Evolutionary conservation across 345 rosid species (phyloP).

Genomic region (Citrus glauca): DNA sequence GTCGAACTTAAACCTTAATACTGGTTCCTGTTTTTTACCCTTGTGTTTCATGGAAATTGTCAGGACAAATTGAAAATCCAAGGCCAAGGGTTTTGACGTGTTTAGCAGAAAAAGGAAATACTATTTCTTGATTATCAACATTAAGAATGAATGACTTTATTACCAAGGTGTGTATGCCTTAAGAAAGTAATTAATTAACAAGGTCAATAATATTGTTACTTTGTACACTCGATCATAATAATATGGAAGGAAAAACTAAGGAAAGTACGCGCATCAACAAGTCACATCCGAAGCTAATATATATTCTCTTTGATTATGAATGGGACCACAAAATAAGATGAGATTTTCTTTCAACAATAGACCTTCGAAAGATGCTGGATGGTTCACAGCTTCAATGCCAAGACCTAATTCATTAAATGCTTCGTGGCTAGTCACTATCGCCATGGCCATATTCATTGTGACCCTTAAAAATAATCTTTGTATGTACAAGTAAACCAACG

Average conservation of each 20-base stretch:
- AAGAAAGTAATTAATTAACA: neutral
- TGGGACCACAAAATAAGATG: conserved; percentile 16
- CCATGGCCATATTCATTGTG: neutral
- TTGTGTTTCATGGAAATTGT: conserved; percentile 17
- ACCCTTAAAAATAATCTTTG: neutral
- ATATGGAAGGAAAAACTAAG: neutral
- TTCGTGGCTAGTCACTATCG: neutral
- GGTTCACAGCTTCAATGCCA: conserved; percentile 21
- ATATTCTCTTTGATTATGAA: neutral
- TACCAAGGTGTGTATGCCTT: neutral
- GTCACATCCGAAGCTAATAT: conserved; percentile 3
- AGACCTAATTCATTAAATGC: conserved; percentile 27
- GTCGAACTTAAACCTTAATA: neutral
- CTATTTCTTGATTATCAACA: neutral
- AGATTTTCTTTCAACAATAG: neutral
- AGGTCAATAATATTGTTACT: neutral
- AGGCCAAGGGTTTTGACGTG: conserved; percentile 6
- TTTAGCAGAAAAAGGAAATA: conserved; percentile 24
- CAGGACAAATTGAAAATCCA: conserved; percentile 2
- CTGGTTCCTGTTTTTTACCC: neutral
- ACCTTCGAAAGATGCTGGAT: conserved; percentile 9
- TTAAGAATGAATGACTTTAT: neutral
- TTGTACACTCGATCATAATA: neutral
- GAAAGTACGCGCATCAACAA: neutral
- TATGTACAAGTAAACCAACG: too few species aligned